Percentiles rank a stretch among this genome's conserved stretches.
Conservation (phyloP, 192 early-diverging fungal species). For the Chytriomyces sp. region DNA sequence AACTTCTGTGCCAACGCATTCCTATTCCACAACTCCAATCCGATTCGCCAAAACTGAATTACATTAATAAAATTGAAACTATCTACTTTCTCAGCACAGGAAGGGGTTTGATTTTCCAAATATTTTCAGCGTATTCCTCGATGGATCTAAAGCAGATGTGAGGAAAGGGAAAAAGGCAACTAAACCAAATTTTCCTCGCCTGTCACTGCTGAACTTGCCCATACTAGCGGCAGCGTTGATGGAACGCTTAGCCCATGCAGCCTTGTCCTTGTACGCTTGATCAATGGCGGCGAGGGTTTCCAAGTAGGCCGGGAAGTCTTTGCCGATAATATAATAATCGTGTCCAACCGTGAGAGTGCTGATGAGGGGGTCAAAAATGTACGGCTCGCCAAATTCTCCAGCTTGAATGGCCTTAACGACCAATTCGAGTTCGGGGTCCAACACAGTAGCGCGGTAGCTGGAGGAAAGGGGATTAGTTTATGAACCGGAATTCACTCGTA, state of each 20-base stretch:
- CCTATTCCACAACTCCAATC: neutral
- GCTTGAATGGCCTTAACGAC: constrained; percentile 81
- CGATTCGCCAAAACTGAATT: neutral
- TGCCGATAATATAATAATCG: constrained; percentile 85
- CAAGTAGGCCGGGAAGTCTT: constrained; percentile 87
- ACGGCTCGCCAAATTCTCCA: constrained; percentile 76
- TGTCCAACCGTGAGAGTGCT: constrained; percentile 67
- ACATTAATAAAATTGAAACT: neutral
- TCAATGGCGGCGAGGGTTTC: constrained; percentile 81
- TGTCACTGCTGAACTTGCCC: constrained; percentile 86
- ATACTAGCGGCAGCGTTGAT: constrained; percentile 89
- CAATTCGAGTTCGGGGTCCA: constrained; percentile 76
- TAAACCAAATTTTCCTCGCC: constrained; percentile 37
- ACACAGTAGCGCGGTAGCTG: constrained; percentile 72
- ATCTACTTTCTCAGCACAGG: neutral
- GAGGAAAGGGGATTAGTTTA: neutral
- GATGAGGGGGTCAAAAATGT: constrained; percentile 52
- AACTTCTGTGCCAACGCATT: neutral
- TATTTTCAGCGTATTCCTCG: constrained; percentile 88
- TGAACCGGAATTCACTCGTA: neutral
- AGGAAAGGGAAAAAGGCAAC: constrained; percentile 38
- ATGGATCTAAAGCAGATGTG: constrained; percentile 57
- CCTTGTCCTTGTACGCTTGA: constrained; percentile 78
- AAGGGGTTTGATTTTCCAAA: constrained; percentile 69
- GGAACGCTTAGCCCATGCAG: constrained; percentile 85